Evolutionary conservation across 306 rosid genomes (phyloP), one percentile per base, ranked within the genome.

Genomic region (Fragaria nilgerrensis): DNA sequence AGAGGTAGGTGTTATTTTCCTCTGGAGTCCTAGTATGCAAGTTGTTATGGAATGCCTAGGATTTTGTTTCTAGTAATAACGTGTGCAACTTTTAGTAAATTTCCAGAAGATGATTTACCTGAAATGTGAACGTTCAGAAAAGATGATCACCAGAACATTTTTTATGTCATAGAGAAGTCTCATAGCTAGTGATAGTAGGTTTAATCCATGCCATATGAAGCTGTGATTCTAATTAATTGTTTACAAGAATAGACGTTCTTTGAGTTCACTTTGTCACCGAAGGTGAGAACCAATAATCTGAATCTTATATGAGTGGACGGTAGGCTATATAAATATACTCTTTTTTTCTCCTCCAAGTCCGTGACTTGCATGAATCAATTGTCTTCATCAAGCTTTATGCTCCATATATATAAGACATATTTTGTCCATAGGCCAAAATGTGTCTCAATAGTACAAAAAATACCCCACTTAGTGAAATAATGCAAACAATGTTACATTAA

Each of bases 321-420:
- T 53, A 27, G 68, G 12, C 19, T 73, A 22, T 73, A 12, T 58
- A 22, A 1, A 15, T 23, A 32, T 47, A 56, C 73, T 23, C 52
- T 43, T 55, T 41, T 27, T 66, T 43, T n/a, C 41, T 63, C 36
- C 64, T 34, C 20, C 37, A 73, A 64, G 48, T 68, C 82, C 84
- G 87, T 84, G 84, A 76, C 55, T 49, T 41, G 55, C 41, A 56
- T 41, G 68, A 25, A 22, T 73, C 41, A 56, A 23, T 73, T 41
- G 77, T 55, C 66, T 43, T 41, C 12, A 58, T 74, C 68, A 74
- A 58, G 55, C 41, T 15, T 41, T 39, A 15, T 74, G 43, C 68
- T 23, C 16, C 34, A 5, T 34, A 52, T 20, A n/a, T 17, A 52
- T n/a, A 16, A 4, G 17, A 39, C 68, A 56, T 9, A 39, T 14